Evolutionary conservation across 371 early-diverging fungal genomes (phyloP), one percentile per base, ranked within the genome.

Genomic region (Mortierella sp.): DNA sequence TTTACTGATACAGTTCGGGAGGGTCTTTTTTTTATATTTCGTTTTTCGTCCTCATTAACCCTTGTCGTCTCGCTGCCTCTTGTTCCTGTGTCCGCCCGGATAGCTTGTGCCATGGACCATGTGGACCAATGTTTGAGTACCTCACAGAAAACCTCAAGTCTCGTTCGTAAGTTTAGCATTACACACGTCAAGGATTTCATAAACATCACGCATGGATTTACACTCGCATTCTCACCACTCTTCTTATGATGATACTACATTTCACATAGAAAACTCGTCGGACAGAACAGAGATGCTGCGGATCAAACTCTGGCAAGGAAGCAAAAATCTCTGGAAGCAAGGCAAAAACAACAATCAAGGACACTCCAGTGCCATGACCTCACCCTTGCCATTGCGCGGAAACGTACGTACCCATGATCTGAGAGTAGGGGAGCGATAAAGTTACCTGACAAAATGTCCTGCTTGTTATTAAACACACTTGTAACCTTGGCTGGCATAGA

Each of bases 41-140:
- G 16, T 19, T 19, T 5, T 61, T 0, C 37, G 5, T 34, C 34
- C 16, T 61, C 37, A 8, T 26, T 67, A 14, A 43, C 19, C 19
- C 10, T 71, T 16, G 5, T 16, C 11, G 51, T 54, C 24, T 10
- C 16, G 21, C 2, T 43, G 8, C 2, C 26, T 2, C 4, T 69
- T 40, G 14, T n/a, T 21, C 19, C 16, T 21, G 2, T 48, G 31
- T 37, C 37, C 28, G 19, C 5, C 37, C 13, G 24, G 5, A 19
- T 53, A 84, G 84, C 3, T 44, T 84, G 24, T 84, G 84, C 28
- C 71, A 77, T 6, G 81, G 84, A 3, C 75, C 80, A 9, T 77
- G 77, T 57, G 84, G 78, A 16, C 78, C 81, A 11, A 75, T 80
- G 37, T 59, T 84, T 3, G 78, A 78, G 26, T 80, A 80, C 55